Percentiles rank a stretch among this genome's conserved stretches.
Conservation (phyloP, 345 rosid genomes). For the Excoecaria agallocha region DNA sequence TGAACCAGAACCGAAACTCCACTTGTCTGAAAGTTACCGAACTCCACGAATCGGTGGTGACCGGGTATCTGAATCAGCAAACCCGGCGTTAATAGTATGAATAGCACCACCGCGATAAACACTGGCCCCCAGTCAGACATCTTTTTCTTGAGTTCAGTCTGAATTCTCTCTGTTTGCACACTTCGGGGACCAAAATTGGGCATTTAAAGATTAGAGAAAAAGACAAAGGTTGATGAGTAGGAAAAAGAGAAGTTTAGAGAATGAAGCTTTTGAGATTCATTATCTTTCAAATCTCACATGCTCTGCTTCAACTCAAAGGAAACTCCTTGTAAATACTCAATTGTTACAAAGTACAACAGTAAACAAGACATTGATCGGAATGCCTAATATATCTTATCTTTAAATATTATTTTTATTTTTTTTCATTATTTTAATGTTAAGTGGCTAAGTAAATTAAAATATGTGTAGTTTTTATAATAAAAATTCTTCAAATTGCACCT, state of each 20-base stretch:
- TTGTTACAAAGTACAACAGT: not conserved
- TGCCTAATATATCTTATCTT: no score
- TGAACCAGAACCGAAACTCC: slow-evolving; percentile 81
- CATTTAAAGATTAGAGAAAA: not conserved
- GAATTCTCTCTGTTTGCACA: not conserved
- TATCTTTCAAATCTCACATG: not conserved
- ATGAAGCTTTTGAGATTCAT: slow-evolving; percentile 8
- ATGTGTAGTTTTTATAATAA: no score
- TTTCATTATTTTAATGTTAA: no score
- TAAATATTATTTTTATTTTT: not conserved
- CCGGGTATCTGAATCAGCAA: slow-evolving; percentile 83
- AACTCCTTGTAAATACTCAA: slow-evolving; percentile 4
- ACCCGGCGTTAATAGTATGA: slow-evolving; percentile 80
- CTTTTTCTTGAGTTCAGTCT: not conserved
- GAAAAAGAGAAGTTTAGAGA: slow-evolving; percentile 15
- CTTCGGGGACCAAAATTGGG: not conserved
- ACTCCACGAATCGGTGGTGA: slow-evolving; percentile 48
- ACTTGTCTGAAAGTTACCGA: slow-evolving; percentile 86
- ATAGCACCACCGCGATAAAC: slow-evolving; percentile 77
- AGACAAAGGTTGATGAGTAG: slow-evolving; percentile 17
- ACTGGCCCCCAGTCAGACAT: slow-evolving; percentile 98
- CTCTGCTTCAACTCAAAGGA: not conserved
- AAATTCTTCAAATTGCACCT: no score
- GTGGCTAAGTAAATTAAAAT: no score
- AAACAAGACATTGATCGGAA: not conserved